Evolutionary conservation across 2,329 filamentous ascomycete species (phyloP).

Genomic region (Aspergillus sp.): DNA sequence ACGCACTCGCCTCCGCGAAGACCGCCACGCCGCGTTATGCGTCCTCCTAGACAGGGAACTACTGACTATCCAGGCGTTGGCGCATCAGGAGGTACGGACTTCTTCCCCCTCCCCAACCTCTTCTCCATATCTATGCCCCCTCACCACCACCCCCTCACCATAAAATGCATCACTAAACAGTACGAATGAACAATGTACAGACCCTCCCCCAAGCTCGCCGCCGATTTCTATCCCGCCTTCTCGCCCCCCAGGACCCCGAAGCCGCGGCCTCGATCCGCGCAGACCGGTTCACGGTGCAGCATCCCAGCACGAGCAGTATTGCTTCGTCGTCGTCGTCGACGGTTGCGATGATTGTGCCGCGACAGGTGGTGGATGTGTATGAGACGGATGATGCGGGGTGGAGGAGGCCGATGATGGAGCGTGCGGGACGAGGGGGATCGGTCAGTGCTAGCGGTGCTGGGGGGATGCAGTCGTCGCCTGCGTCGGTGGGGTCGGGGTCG

Average conservation of each 20-base stretch:
- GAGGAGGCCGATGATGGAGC: conserved; percentile 13
- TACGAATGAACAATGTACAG: conserved; percentile 18
- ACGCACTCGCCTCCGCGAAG: conserved; percentile 33
- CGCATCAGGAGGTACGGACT: conserved; percentile 37
- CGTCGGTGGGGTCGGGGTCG: conserved; percentile 13
- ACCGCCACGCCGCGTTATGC: conserved; percentile 40
- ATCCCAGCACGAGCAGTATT: background rate
- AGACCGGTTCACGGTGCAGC: conserved; percentile 29
- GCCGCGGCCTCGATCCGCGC: conserved; percentile 31
- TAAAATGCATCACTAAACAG: too few species aligned
- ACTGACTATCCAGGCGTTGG: conserved; percentile 42
- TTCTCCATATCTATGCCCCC: too few species aligned
- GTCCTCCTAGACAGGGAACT: conserved; percentile 43
- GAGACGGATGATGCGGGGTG: conserved; percentile 28
- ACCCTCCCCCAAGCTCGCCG: conserved; percentile 43
- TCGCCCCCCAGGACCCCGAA: conserved; percentile 31
- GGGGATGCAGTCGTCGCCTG: conserved; percentile 7
- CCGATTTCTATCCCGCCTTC: conserved; percentile 38
- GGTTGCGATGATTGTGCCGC: conserved; percentile 15
- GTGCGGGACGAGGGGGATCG: background rate
- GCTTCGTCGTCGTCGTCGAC: conserved; percentile 9
- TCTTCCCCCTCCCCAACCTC: background rate
- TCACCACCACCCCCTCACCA: too few species aligned
- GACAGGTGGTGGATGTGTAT: conserved; percentile 24
- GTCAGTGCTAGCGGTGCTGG: background rate